Base-by-base conservation (phyloP, 495 filamentous ascomycete species). In the Annulohypoxylon stygium region DNA sequence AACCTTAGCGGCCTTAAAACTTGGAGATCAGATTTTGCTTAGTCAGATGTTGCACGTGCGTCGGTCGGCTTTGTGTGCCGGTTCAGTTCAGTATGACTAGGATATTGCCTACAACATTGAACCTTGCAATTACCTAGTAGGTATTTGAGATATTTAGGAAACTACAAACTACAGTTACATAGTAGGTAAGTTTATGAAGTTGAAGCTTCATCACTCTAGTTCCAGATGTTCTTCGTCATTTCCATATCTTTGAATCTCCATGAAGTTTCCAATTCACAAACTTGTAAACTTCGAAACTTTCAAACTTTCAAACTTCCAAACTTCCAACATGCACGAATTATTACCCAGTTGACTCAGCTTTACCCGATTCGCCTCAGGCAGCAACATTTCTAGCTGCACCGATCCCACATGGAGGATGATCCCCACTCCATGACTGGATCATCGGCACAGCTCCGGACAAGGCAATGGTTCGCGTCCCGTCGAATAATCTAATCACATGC, bases 391-490 rank as follows among this genome's bases (percentile, higher is more conserved):
- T 12, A 50, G 30, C 64, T 61, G 41, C 54, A 25, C 14, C 43
- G 25, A 48, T 57, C 7, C 12, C 36, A 12, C 14, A 11, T 25
- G 23, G 18, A 26, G 18, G 48, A 51, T 51, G 48, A 26, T 51
- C 48, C 20, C 48, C 48, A 51, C 48, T 26, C 48, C 25, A 11
- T 23, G 20, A 20, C 18, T 51, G 48, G 48, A 51, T 25, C 16
- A 51, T 26, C 48, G 48, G 48, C 48, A 51, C 48, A 33, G 39
- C 10, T 59, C 20, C 16, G 57, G 66, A 18, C 37, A 57, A 57
- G 53, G 53, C 26, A 34, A 45, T 61, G 62, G 69, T 71, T 67
- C 69, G 69, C 69, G 69, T 54, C 57, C 61, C 48, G 11, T 54
- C 47, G 14, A 51, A 48, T 30, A 43, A 55, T n/a, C 36, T n/a